Conservation (phyloP, 2,329 filamentous ascomycete species). For the Triangularia setosa region DNA sequence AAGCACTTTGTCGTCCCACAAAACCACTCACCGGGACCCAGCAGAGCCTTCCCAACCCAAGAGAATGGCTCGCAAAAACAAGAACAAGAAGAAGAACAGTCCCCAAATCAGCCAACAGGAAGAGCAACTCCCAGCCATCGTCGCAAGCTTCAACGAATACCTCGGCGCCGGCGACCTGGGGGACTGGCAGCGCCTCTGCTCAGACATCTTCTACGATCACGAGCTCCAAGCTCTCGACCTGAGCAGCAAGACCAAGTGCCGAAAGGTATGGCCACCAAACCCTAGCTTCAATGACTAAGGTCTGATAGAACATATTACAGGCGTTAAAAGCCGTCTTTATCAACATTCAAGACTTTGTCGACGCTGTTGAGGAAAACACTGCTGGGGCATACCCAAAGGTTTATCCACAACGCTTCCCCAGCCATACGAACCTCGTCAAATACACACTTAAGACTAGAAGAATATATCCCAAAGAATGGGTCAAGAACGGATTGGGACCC, state of each 20-base stretch:
- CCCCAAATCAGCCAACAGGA: no score
- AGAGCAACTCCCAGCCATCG: background rate
- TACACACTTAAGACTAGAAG: constrained; percentile 37
- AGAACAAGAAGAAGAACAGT: background rate
- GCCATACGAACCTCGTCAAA: constrained; percentile 29
- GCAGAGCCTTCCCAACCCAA: background rate
- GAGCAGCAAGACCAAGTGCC: constrained; percentile 43
- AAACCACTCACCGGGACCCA: background rate
- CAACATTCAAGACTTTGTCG: constrained; percentile 49
- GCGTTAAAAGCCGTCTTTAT: constrained; percentile 41
- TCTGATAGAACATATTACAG: constrained; percentile 27
- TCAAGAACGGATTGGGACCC: constrained; percentile 37
- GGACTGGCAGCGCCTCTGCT: constrained; percentile 44
- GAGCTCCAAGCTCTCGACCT: constrained; percentile 35
- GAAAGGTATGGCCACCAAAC: constrained; percentile 33
- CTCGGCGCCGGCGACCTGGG: constrained; percentile 32
- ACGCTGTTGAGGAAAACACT: constrained; percentile 24
- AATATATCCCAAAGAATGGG: constrained; percentile 44
- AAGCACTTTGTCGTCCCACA: background rate
- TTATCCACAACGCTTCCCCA: constrained; percentile 33
- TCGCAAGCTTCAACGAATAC: constrained; percentile 30
- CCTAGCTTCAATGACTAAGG: background rate
- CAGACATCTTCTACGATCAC: constrained; percentile 32
- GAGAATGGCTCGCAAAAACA: constrained; percentile 16
- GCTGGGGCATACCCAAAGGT: no score